Conservation (phyloP, 208 protist genomes). For the Leishmania mexicana region DNA sequence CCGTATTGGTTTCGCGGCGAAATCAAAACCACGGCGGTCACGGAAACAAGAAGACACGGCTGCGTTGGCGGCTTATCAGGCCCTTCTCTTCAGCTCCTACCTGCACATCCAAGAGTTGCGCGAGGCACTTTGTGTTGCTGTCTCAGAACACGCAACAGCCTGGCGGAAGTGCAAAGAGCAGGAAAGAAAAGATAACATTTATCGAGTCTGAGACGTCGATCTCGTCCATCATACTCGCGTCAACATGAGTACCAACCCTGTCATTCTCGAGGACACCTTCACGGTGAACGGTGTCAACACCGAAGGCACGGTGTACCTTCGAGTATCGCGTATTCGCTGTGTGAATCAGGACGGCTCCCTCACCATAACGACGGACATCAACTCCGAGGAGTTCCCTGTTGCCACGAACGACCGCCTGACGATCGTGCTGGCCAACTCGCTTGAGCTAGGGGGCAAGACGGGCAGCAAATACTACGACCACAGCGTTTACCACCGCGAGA, state of each 20-base stretch:
- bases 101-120: not conserved
- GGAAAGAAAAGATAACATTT: not conserved
- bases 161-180: not conserved
- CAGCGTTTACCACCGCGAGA: slow-evolving; percentile 88
- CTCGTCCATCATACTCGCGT: not conserved
- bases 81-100: not conserved
- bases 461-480: slow-evolving; percentile 89
- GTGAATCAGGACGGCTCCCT: slow-evolving; percentile 76
- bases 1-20: not conserved
- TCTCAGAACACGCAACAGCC: not conserved
- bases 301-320: slow-evolving; percentile 81
- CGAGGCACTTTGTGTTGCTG: not conserved
- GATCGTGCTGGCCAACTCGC: slow-evolving; percentile 93
- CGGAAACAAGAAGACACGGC: not conserved
- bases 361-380: slow-evolving; percentile 92
- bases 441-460: slow-evolving; percentile 88
- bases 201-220: not conserved
- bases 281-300: slow-evolving; percentile 79
- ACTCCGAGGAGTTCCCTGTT: slow-evolving; percentile 97
- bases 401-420: slow-evolving; percentile 92
- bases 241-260: slow-evolving; percentile 64
- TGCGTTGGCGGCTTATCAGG: not conserved
- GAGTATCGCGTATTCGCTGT: slow-evolving; percentile 88
- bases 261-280: slow-evolving; percentile 92
- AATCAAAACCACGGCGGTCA: not conserved